A percentile compares a stretch with the other conserved stretches of the same genome.
Evolutionary conservation across 2,329 filamentous ascomycete species (phyloP).

Genomic region (Fusarium sulawesiense): DNA sequence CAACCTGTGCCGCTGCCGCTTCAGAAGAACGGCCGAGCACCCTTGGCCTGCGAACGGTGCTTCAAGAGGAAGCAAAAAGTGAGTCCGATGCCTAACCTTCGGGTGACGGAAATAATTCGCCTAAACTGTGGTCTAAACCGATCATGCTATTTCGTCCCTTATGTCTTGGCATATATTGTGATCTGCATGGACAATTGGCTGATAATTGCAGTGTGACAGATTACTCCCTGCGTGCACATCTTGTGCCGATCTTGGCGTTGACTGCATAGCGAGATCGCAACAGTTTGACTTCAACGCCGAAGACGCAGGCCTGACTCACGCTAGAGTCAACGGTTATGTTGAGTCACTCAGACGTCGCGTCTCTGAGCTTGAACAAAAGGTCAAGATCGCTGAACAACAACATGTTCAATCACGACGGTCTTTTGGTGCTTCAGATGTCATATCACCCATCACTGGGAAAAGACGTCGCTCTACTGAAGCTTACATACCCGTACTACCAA

Average conservation of each 20-base stretch:
- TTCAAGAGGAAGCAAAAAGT: constrained; percentile 36
- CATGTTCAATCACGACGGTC: neutral
- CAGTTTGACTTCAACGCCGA: constrained; percentile 27
- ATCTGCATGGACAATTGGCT: neutral
- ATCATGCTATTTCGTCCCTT: too few relatives aligned
- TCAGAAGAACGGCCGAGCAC: constrained; percentile 9
- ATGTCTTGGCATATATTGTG: neutral
- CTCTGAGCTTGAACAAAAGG: constrained; percentile 15
- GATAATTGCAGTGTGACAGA: neutral
- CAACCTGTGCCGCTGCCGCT: neutral
- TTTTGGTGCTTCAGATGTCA: neutral
- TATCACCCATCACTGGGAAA: neutral
- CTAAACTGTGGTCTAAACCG: too few relatives aligned
- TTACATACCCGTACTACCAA: fast-evolving
- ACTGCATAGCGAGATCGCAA: constrained; percentile 20
- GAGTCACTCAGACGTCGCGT: constrained; percentile 17
- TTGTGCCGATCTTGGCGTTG: constrained; percentile 23
- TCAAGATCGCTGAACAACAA: constrained; percentile 8
- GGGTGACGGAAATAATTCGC: neutral
- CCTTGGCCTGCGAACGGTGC: constrained; percentile 31
- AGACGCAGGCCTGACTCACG: constrained; percentile 22
- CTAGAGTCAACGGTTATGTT: constrained; percentile 20
- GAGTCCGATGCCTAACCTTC: neutral
- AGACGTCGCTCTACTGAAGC: neutral
- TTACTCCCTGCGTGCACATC: constrained; percentile 14